A percentile compares a stretch with the other conserved stretches of the same genome.
These are phyloP conservation scores for Aurantiochytrium sp. DNA, from an alignment of 108 stramenopile genomes.

Conservation along the genomic window DNA sequence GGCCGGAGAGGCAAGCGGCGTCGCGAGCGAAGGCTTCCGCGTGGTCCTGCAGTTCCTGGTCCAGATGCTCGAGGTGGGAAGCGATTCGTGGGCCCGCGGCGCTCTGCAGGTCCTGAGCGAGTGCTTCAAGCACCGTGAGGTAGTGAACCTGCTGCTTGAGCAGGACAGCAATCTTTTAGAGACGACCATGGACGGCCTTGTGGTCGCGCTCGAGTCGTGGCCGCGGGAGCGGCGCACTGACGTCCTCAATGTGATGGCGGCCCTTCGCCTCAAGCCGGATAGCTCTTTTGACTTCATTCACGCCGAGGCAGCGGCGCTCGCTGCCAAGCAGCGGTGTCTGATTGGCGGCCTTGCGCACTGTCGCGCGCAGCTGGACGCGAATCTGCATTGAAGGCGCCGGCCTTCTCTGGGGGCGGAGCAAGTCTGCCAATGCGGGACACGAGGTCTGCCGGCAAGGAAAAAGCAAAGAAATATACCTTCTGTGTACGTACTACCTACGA, in stretches of 20 bases:
- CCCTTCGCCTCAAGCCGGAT: background rate
- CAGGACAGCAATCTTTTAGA: background rate
- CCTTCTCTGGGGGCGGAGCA: no score
- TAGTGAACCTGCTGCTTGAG: background rate
- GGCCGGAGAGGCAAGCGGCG: no score
- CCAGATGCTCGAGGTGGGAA: background rate
- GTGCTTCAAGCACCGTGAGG: background rate
- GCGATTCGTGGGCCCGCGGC: background rate
- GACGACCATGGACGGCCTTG: background rate
- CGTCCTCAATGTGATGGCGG: background rate
- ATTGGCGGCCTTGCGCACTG: background rate
- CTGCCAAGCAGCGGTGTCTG: background rate
- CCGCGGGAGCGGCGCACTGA: background rate
- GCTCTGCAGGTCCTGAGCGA: background rate
- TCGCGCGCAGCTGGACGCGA: background rate
- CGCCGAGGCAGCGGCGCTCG: background rate
- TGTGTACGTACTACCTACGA: no score
- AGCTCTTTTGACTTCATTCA: background rate
- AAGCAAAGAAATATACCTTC: no score
- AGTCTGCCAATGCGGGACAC: no score
- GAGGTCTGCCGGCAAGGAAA: no score
- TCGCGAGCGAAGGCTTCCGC: background rate
- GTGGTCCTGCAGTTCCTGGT: background rate
- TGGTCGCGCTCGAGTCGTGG: background rate
- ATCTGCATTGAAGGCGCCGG: background rate